These are phyloP conservation scores for Evernia prunastri DNA, from an alignment of 495 filamentous ascomycete genomes.

Conservation along the genomic window DNA sequence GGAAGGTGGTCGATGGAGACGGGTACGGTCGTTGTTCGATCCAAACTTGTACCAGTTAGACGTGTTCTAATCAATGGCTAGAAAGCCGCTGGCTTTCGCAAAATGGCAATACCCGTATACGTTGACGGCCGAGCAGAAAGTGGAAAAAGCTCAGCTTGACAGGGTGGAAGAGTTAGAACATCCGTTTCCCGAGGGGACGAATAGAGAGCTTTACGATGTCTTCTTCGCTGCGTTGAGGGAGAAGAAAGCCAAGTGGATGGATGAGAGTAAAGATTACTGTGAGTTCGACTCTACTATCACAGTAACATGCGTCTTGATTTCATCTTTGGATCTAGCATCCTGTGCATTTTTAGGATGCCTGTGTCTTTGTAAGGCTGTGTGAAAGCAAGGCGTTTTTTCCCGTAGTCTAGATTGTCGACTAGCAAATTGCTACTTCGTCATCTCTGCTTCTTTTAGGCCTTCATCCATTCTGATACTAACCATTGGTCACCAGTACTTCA, in stretches of 20 bases:
- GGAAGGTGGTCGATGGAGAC: conserved; percentile 19
- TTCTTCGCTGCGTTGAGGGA: conserved; percentile 20
- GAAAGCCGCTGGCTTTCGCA: conserved; percentile 23
- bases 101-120: conserved; percentile 23
- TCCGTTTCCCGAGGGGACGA: conserved; percentile 12
- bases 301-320: too few species aligned
- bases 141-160: conserved; percentile 4
- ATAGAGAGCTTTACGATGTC: conserved; percentile 13
- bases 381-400: not conserved
- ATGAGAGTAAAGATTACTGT: conserved; percentile 20
- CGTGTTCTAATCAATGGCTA: not conserved
- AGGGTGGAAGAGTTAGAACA: not conserved
- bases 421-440: not conserved
- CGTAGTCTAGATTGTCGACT: not conserved
- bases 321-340: not conserved
- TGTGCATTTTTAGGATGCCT: not conserved
- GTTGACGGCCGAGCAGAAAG: conserved; percentile 18
- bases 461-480: not conserved
- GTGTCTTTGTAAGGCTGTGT: too few species aligned
- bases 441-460: not conserved
- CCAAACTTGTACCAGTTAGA: not conserved
- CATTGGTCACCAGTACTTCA: conserved; percentile 25
- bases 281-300: not conserved
- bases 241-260: conserved; percentile 16
- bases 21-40: conserved; percentile 1